phyloP scores from a whole-genome alignment of 1,284 basidiomycete genomes.

The Phaffia rhodozyma region DNA sequence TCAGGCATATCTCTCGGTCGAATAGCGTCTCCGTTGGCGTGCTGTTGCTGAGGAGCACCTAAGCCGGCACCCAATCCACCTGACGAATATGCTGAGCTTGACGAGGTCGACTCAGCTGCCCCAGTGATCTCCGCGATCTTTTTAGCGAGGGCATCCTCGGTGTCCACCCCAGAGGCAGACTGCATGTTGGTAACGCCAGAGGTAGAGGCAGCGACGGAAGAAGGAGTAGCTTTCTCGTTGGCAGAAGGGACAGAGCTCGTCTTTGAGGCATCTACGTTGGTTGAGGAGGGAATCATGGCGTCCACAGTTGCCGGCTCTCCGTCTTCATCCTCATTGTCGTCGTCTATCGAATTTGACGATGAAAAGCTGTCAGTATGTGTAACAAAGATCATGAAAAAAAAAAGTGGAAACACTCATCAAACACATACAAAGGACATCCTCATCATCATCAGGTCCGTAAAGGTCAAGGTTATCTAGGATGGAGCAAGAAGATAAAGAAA shows the following conservation, averaged over 20 bases:
- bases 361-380: background rate
- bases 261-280: too few relatives aligned
- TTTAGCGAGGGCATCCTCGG: background rate
- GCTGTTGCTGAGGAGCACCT: background rate
- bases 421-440: slow-evolving; percentile 9
- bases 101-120: background rate
- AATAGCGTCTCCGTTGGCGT: slow-evolving; percentile 31
- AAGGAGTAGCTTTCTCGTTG: background rate
- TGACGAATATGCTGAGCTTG: background rate
- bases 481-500: background rate
- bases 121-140: background rate
- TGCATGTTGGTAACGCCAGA: background rate
- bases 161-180: background rate
- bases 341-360: background rate
- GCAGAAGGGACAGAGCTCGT: background rate
- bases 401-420: background rate
- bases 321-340: slow-evolving; percentile 6
- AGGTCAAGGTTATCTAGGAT: slow-evolving; percentile 15
- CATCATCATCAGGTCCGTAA: slow-evolving; percentile 16
- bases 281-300: background rate
- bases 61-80: background rate
- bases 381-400: background rate
- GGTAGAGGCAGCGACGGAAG: background rate
- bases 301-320: slow-evolving; percentile 6
- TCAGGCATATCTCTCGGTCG: slow-evolving; percentile 94